A percentile compares a stretch with the other conserved stretches of the same genome.
phyloP scores from a whole-genome alignment of 176 grass and related monocot species.

The Alloteropsis semialata region DNA sequence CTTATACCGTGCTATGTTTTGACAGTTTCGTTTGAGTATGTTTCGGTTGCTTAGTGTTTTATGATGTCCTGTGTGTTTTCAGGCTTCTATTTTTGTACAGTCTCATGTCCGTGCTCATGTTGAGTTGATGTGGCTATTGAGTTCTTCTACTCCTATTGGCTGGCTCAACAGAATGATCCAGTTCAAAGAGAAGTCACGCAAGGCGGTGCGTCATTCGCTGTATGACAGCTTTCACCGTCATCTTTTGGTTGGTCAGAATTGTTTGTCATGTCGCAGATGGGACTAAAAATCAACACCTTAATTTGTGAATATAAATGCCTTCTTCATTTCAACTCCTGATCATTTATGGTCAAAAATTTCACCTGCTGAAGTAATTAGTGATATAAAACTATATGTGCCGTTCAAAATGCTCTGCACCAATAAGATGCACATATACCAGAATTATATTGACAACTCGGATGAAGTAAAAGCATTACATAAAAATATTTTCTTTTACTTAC shows the following conservation, averaged over 20 bases:
- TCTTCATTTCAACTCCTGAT: not conserved
- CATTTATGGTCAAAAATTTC: not conserved
- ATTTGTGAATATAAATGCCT: constrained; percentile 11
- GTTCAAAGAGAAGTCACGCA: constrained; percentile 98
- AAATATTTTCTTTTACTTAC: not conserved
- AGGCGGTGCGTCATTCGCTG: constrained; percentile 94
- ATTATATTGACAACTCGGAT: not conserved
- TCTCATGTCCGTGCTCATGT: constrained; percentile 97
- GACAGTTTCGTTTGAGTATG: not conserved
- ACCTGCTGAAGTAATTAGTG: constrained; percentile 1
- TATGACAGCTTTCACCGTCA: constrained; percentile 63
- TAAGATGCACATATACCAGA: not conserved
- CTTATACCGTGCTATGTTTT: constrained; percentile 13
- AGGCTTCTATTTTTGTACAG: constrained; percentile 96
- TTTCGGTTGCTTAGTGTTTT: constrained; percentile 9
- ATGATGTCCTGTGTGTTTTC: constrained; percentile 31
- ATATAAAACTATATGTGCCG: not conserved
- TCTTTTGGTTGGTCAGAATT: constrained; percentile 30
- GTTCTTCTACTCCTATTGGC: constrained; percentile 92
- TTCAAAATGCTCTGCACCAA: not conserved
- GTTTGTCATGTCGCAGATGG: not conserved
- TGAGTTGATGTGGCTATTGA: constrained; percentile 98
- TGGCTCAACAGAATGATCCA: constrained; percentile 99
- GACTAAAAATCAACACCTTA: not conserved
- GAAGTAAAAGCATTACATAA: constrained; percentile 14